Base-by-base conservation (phyloP, 345 rosid species). In the Passiflora organensis region DNA sequence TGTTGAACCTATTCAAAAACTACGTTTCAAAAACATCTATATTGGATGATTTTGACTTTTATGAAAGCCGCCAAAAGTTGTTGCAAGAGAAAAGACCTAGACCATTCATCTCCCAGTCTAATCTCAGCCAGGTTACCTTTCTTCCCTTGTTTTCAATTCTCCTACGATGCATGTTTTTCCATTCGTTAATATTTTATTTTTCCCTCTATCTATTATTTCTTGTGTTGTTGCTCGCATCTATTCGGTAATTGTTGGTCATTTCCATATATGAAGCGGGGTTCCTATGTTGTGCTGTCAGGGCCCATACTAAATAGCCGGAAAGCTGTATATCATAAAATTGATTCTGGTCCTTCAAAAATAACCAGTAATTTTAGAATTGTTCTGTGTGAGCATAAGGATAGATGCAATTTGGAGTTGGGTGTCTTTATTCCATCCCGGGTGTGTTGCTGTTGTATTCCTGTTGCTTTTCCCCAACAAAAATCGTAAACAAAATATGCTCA, bases 81-180 rank as follows among this genome's bases (percentile, higher is more conserved):
- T 43, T 62, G 59, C 59, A 53, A 21, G 65, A 43, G 65, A 61
- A 32, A 52, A 51, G 51, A 43, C 51, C 44, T 24, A 43, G 58
- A 6, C 32, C 74, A 14, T 49, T 47, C 23, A 24, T 57, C 17
- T 25, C 66, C 53, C 48, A 24, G 9, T 45, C 34, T 44, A 53
- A 51, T 51, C 56, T 20, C 18, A 39, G 43, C 5, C 56, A 53
- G 72, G 68, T 72, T 53, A 37, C 23, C 23, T 23, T n/a, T 44
- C 38, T 1, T 23, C 1, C 23, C 51, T 20, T 22, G 5, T 13
- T 22, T 11, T 18, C 11, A 5, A 17, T 13, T n/a, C 15, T 5
- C 9, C 18, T 22, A 17, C n/a, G n/a, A 1, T 19, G 2, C 13
- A 8, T n/a, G n/a, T n/a, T n/a, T n/a, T n/a, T n/a, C n/a, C n/a